These are phyloP conservation scores for Podospora fimiseda DNA, from an alignment of 495 filamentous ascomycete species.

Conservation along the genomic window DNA sequence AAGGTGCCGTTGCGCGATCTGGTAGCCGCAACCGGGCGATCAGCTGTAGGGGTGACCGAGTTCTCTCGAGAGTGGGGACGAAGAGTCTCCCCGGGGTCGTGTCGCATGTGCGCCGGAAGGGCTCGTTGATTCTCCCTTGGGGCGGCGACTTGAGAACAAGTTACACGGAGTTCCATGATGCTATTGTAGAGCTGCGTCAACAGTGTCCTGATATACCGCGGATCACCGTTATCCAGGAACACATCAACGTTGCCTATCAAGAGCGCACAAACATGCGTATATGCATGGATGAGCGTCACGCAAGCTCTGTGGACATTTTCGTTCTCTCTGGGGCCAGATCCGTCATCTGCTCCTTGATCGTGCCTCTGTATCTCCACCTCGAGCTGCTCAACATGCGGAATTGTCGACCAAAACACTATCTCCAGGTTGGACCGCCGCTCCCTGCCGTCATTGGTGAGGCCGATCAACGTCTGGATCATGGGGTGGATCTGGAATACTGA, in stretches of 20 bases:
- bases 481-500: conserved; percentile 76
- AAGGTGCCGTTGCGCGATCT: conserved; percentile 57
- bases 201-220: conserved; percentile 71
- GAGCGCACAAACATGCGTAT: conserved; percentile 65
- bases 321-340: conserved; percentile 49
- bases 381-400: conserved; percentile 64
- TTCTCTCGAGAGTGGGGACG: conserved; percentile 42
- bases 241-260: conserved; percentile 62
- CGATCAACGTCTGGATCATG: conserved; percentile 64
- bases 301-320: conserved; percentile 61
- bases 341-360: conserved; percentile 47
- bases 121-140: conserved; percentile 11
- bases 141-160: conserved; percentile 25
- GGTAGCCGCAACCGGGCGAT: conserved; percentile 42
- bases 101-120: conserved; percentile 15
- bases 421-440: conserved; percentile 66
- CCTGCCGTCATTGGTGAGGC: conserved; percentile 61
- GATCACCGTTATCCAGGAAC: conserved; percentile 67
- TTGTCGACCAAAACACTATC: conserved; percentile 70
- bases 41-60: conserved; percentile 57
- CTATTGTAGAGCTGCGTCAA: conserved; percentile 77
- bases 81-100: conserved; percentile 36
- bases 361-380: conserved; percentile 66
- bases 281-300: conserved; percentile 66
- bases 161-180: conserved; percentile 63